Percentiles rank a stretch among this genome's conserved stretches.
phyloP scores from a whole-genome alignment of 768 basidiomycete genomes.

The Calocybe indica region DNA sequence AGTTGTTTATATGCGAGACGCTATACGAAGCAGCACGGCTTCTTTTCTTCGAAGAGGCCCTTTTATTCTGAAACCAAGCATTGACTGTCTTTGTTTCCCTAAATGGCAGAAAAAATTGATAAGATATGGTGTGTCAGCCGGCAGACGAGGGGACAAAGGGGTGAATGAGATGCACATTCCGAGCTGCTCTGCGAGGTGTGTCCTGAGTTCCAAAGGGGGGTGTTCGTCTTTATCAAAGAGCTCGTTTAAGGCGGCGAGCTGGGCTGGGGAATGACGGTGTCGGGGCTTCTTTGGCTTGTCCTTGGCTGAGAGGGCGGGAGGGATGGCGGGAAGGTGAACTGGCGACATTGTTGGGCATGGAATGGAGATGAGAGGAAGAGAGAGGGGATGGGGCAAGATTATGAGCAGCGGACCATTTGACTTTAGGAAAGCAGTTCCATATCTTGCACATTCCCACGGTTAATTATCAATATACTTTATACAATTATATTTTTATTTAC shows the following conservation, averaged over 20 bases:
- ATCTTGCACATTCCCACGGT: not conserved
- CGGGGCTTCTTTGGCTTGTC: conserved; percentile 69
- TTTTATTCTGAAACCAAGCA: conserved; percentile 85
- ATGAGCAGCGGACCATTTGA: not conserved
- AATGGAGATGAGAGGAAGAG: conserved; percentile 14
- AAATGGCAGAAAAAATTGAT: conserved; percentile 11
- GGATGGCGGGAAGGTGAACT: conserved; percentile 23
- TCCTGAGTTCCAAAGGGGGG: conserved; percentile 63
- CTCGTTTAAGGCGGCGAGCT: conserved; percentile 72
- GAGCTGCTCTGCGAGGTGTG: conserved; percentile 62
- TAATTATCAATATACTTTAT: conserved; percentile 5
- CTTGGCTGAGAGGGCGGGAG: conserved; percentile 19
- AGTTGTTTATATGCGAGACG: conserved; percentile 25
- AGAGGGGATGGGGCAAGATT: conserved; percentile 15
- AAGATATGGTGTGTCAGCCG: conserved; percentile 7
- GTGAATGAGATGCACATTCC: conserved; percentile 56
- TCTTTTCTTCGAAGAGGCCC: conserved; percentile 76
- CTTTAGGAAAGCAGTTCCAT: no score
- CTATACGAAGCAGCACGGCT: conserved; percentile 30
- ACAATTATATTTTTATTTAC: conserved; percentile 19
- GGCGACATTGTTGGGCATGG: conserved; percentile 15
- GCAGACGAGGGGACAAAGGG: conserved; percentile 8
- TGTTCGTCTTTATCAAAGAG: conserved; percentile 76
- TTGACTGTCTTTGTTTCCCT: conserved; percentile 86
- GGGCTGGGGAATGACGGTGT: conserved; percentile 67